These are phyloP conservation scores for Talaromyces sp. DNA, from an alignment of 2,329 filamentous ascomycete species.

Conservation along the genomic window DNA sequence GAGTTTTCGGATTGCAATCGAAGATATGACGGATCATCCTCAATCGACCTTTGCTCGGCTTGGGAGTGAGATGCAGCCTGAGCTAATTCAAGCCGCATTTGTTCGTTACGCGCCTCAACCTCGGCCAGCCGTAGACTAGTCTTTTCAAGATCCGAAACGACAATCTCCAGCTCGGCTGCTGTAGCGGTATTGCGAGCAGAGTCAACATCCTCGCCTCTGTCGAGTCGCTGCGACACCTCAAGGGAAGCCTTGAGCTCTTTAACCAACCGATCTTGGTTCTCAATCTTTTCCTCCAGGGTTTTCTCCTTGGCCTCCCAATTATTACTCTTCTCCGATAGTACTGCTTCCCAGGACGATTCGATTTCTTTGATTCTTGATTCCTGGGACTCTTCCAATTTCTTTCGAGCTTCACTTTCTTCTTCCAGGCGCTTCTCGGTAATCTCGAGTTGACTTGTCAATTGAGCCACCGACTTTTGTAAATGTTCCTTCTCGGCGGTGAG, in stretches of 20 bases:
- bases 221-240: slow-evolving; percentile 89
- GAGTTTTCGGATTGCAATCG: slow-evolving; percentile 91
- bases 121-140: slow-evolving; percentile 84
- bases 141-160: slow-evolving; percentile 84
- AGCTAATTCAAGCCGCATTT: slow-evolving; percentile 83
- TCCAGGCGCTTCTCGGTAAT: slow-evolving; percentile 78
- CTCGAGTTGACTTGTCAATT: slow-evolving; percentile 76
- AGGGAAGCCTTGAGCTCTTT: slow-evolving; percentile 97
- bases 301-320: slow-evolving; percentile 97
- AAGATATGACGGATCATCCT: slow-evolving; percentile 87
- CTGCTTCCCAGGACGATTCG: slow-evolving; percentile 83
- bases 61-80: slow-evolving; percentile 75
- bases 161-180: slow-evolving; percentile 88
- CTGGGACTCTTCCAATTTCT: slow-evolving; percentile 71
- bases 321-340: slow-evolving; percentile 87
- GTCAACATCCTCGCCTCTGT: slow-evolving; percentile 64
- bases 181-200: slow-evolving; percentile 65
- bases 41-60: slow-evolving; percentile 60
- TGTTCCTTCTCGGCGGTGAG: slow-evolving; percentile 84
- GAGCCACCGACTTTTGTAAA: slow-evolving; percentile 73
- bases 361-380: slow-evolving; percentile 84
- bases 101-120: slow-evolving; percentile 90
- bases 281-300: slow-evolving; percentile 84
- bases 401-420: slow-evolving; percentile 68
- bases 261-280: slow-evolving; percentile 85